phyloP scores from a whole-genome alignment of 257 asterid species.

The Scutellaria barbata region DNA sequence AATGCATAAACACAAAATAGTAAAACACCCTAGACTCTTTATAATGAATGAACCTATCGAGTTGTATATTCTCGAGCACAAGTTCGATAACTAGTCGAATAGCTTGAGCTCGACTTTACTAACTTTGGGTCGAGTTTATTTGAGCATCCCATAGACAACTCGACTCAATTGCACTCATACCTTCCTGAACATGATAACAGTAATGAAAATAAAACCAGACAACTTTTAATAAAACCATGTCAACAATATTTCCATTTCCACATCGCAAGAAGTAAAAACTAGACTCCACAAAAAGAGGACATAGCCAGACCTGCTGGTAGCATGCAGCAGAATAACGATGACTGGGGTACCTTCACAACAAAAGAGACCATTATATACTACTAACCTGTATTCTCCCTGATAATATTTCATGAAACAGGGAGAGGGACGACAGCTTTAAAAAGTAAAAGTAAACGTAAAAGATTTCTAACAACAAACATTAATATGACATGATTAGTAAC shows the following conservation, averaged over 20 bases:
- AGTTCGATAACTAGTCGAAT: no score
- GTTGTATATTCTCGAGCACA: no score
- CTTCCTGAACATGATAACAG: neutral
- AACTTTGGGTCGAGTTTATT: no score
- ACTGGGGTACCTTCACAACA: slow-evolving; percentile 1
- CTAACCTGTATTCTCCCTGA: neutral
- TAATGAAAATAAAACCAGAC: neutral
- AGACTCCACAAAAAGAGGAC: neutral
- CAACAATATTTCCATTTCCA: neutral
- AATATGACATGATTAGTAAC: slow-evolving; percentile 23
- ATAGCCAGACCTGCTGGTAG: neutral
- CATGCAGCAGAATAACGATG: neutral
- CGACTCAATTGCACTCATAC: no score
- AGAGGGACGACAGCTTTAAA: neutral
- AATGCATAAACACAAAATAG: no score
- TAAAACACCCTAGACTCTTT: no score
- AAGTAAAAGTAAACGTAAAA: neutral
- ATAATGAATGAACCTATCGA: no score
- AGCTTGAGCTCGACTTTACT: no score
- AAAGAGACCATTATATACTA: neutral
- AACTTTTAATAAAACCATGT: neutral
- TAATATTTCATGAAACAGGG: neutral
- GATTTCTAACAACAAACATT: neutral
- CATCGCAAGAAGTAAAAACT: neutral
- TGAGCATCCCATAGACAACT: no score